Evolutionary conservation across 2,329 filamentous ascomycete species (phyloP).

Genomic region (Raffaelea arxii): DNA sequence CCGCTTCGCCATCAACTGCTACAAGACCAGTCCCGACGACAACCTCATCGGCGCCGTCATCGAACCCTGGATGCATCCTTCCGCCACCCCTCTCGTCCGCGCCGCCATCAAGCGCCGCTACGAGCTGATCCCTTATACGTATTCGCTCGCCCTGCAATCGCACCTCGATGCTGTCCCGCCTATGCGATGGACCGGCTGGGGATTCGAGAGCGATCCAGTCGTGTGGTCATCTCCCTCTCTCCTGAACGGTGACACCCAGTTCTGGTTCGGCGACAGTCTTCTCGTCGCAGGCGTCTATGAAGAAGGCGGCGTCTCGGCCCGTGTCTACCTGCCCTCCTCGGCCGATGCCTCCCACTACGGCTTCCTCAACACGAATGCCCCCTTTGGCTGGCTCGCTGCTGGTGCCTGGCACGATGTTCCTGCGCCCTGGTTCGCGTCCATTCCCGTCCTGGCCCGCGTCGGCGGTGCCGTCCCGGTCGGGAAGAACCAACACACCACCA

Average conservation of each 20-base stretch:
- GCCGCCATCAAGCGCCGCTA: conserved; percentile 61
- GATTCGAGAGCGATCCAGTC: conserved; percentile 55
- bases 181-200: conserved; percentile 66
- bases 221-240: conserved; percentile 55
- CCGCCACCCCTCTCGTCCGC: conserved; percentile 52
- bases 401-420: conserved; percentile 21
- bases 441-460: conserved; percentile 21
- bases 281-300: conserved; percentile 60
- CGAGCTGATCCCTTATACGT: conserved; percentile 62
- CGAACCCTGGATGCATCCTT: conserved; percentile 69
- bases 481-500: conserved; percentile 18
- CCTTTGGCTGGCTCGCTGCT: conserved; percentile 37
- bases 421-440: conserved; percentile 20
- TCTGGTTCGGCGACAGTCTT: conserved; percentile 60
- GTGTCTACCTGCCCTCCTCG: conserved; percentile 49
- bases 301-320: conserved; percentile 40
- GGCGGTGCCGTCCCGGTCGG: conserved; percentile 24
- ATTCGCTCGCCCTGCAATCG: conserved; percentile 52
- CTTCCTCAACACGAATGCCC: conserved; percentile 48
- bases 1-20: conserved; percentile 69
- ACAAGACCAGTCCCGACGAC: conserved; percentile 59
- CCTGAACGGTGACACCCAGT: conserved; percentile 56
- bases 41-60: conserved; percentile 63
- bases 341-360: conserved; percentile 27
- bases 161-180: conserved; percentile 53